A percentile compares a stretch with the other conserved stretches of the same genome.
phyloP scores from a whole-genome alignment of 1,284 basidiomycete genomes.

The Rhodotorula sp. region DNA sequence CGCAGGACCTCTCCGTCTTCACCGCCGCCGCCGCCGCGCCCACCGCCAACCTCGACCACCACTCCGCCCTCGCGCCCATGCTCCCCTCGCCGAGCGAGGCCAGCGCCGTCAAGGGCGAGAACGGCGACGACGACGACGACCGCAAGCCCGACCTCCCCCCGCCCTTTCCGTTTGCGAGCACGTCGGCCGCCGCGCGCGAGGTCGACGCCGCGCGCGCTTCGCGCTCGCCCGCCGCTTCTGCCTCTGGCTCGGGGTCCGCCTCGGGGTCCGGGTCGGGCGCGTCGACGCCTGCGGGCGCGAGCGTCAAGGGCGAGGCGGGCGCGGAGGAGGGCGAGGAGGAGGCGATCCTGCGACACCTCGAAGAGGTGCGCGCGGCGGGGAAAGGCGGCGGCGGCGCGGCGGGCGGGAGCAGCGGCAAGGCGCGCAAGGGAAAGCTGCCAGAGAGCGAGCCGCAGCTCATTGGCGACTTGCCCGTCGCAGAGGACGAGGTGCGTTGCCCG shows the following conservation, averaged over 20 bases:
- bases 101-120: not conserved
- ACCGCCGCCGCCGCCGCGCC: not conserved
- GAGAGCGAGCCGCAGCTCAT: conserved; percentile 58
- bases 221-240: not conserved
- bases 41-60: not conserved
- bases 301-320: not conserved
- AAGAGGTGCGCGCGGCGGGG: not conserved
- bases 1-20: conserved; percentile 3
- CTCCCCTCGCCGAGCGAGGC: not conserved
- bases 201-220: not conserved
- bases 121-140: not conserved
- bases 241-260: not conserved
- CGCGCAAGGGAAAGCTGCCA: conserved; percentile 18
- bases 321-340: not conserved
- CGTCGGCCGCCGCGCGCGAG: not conserved
- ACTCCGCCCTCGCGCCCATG: not conserved
- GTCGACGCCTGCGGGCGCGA: not conserved
- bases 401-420: not conserved
- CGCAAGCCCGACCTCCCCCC: conserved; percentile 20
- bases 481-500: conserved; percentile 53
- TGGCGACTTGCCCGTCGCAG: conserved; percentile 71
- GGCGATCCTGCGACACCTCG: not conserved
- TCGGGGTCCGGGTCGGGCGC: not conserved
- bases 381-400: not conserved
- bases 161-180: conserved; percentile 17